Conservation (phyloP, 129 eudicot species). For the Flaveria bidentis region DNA sequence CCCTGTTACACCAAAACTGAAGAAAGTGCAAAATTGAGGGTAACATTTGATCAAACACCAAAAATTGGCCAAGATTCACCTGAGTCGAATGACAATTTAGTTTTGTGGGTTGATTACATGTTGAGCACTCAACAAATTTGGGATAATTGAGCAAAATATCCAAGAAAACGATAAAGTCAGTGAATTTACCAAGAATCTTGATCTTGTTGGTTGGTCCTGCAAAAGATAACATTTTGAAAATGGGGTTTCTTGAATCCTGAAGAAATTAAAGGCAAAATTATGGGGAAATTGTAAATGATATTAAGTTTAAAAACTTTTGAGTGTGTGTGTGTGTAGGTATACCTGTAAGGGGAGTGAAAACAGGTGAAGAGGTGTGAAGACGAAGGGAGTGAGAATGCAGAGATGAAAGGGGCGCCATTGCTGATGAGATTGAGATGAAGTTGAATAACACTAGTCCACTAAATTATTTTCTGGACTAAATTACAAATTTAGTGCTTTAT, state of each 20-base stretch:
- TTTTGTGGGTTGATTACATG: neutral
- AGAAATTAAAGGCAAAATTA: constrained; percentile 16
- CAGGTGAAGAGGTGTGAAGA: constrained; percentile 32
- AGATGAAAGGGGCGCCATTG: constrained; percentile 61
- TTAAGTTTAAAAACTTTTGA: neutral
- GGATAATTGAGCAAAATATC: neutral
- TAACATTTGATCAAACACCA: constrained; percentile 8
- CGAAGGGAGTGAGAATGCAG: constrained; percentile 44
- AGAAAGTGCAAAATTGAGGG: neutral
- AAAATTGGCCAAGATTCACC: neutral
- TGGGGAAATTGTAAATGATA: neutral
- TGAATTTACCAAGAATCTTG: constrained; percentile 42
- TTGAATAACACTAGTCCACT: constrained; percentile 21
- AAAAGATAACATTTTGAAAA: constrained; percentile 36
- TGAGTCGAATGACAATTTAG: neutral
- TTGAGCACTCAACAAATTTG: neutral
- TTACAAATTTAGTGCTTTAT: too few species aligned
- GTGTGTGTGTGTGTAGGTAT: neutral
- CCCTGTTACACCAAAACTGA: neutral
- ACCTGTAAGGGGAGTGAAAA: constrained; percentile 33
- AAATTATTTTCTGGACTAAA: neutral
- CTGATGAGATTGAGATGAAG: constrained; percentile 21
- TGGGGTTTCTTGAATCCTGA: constrained; percentile 48
- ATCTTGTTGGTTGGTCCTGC: constrained; percentile 48
- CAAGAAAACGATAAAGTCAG: neutral